phyloP scores from a whole-genome alignment of 805 yeast species.

The Diddensiella transvaalensis region DNA sequence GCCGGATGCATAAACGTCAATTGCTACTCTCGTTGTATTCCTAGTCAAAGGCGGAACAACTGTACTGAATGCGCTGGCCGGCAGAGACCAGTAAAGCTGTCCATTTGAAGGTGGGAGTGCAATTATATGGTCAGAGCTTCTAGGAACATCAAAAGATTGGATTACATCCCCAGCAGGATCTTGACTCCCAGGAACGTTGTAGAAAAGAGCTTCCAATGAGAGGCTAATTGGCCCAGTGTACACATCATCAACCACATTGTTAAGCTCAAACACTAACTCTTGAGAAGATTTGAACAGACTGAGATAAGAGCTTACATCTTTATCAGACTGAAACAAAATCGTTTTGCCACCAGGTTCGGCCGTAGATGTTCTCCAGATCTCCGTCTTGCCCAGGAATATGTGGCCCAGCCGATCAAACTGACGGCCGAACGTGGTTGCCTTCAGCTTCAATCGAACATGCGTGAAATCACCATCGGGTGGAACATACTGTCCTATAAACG shows the following conservation, averaged over 20 bases:
- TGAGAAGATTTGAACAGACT: constrained; percentile 44
- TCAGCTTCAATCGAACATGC: constrained; percentile 34
- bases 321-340: constrained; percentile 25
- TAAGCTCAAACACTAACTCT: constrained; percentile 54
- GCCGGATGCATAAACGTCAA: constrained; percentile 66
- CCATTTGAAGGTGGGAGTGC: constrained; percentile 25
- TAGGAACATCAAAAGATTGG: constrained; percentile 17
- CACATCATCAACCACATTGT: constrained; percentile 49
- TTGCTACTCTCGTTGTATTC: constrained; percentile 55
- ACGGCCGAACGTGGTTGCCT: constrained; percentile 31
- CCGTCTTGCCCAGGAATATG: constrained; percentile 44
- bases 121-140: constrained; percentile 18
- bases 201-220: constrained; percentile 16
- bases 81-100: constrained; percentile 24
- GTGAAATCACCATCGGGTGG: constrained; percentile 39
- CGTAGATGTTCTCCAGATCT: constrained; percentile 82
- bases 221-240: constrained; percentile 23
- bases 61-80: constrained; percentile 42
- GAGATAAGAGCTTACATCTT: constrained; percentile 61
- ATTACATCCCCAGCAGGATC: constrained; percentile 12
- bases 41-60: constrained; percentile 49
- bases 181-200: constrained; percentile 1
- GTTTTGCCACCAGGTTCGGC: constrained; percentile 58
- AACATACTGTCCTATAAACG: constrained; percentile 43
- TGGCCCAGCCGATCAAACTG: constrained; percentile 40